Conservation (phyloP, 2,329 filamentous ascomycete genomes). For the Paecilomyces niveus region DNA sequence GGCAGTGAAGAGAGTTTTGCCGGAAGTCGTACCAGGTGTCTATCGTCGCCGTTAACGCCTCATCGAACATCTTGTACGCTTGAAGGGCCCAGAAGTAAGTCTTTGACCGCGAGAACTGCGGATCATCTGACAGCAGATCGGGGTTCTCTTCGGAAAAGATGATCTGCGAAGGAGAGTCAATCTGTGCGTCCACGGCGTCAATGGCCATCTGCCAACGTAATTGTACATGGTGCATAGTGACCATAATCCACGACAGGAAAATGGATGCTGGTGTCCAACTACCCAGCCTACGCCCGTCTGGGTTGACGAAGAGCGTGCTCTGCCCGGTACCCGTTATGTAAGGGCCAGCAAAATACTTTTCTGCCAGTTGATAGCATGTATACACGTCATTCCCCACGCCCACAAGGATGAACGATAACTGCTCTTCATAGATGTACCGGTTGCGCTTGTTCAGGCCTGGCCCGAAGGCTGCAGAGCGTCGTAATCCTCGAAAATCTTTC, state of each 20-base stretch:
- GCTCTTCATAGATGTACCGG: constrained; percentile 6
- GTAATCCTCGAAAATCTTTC: constrained; percentile 2
- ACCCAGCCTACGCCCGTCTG: not conserved
- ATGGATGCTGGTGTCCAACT: constrained; percentile 3
- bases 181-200: constrained; percentile 3
- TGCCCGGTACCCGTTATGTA: constrained; percentile 1
- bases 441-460: constrained; percentile 1
- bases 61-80: constrained; percentile 6
- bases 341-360: constrained; percentile 3
- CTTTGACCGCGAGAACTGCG: constrained; percentile 6
- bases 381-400: constrained; percentile 3
- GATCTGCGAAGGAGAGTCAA: constrained; percentile 1
- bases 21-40: constrained; percentile 5
- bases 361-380: constrained; percentile 4
- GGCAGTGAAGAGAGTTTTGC: constrained; percentile 3
- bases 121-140: constrained; percentile 5
- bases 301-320: not conserved
- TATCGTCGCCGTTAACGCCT: constrained; percentile 3
- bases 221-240: constrained; percentile 3
- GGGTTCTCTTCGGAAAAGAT: not conserved
- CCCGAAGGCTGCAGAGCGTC: constrained; percentile 4
- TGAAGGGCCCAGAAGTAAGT: constrained; percentile 8
- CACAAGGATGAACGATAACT: constrained; percentile 3
- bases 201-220: constrained; percentile 6
- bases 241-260: constrained; percentile 4